Conservation (phyloP, 1,284 basidiomycete genomes). For the Phellopilus nigrolimitatus region DNA sequence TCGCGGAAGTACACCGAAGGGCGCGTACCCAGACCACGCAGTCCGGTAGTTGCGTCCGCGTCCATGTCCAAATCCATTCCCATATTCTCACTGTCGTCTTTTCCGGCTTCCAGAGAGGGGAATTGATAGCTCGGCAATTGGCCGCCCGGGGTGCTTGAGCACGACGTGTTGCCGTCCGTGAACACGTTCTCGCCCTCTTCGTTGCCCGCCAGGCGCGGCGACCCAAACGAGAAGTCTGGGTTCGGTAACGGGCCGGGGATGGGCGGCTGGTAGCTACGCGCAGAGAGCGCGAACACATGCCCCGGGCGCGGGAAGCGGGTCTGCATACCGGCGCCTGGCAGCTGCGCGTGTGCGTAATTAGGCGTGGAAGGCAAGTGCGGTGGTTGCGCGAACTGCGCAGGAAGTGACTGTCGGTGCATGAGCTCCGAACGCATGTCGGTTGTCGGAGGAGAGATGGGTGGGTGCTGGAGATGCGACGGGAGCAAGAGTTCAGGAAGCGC, state of each 20-base stretch:
- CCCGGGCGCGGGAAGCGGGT: conserved; percentile 36
- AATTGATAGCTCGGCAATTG: conserved; percentile 13
- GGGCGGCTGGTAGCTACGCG: conserved; percentile 47
- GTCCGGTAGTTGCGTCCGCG: background rate
- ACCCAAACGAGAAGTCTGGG: conserved; percentile 64
- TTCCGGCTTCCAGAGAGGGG: conserved; percentile 10
- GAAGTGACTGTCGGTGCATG: conserved; percentile 43
- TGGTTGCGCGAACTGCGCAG: conserved; percentile 27
- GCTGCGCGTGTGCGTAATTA: conserved; percentile 1
- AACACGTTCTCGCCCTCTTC: conserved; percentile 17
- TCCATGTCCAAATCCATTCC: conserved; percentile 12
- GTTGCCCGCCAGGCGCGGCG: conserved; percentile 36
- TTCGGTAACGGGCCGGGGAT: conserved; percentile 67
- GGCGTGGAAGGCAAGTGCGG: background rate
- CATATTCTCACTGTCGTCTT: conserved; percentile 7
- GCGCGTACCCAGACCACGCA: background rate
- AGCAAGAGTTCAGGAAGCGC: conserved; percentile 4
- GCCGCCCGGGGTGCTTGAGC: conserved; percentile 29
- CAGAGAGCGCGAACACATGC: conserved; percentile 43
- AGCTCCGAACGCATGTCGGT: conserved; percentile 29
- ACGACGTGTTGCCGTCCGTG: conserved; percentile 29
- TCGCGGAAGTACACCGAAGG: conserved; percentile 10
- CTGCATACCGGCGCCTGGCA: conserved; percentile 14
- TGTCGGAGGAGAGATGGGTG: conserved; percentile 1
- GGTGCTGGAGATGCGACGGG: conserved; percentile 9